A percentile compares a stretch with the other conserved stretches of the same genome.
Conservation (phyloP, 495 filamentous ascomycete species). For the Penicillium tannophilum region DNA sequence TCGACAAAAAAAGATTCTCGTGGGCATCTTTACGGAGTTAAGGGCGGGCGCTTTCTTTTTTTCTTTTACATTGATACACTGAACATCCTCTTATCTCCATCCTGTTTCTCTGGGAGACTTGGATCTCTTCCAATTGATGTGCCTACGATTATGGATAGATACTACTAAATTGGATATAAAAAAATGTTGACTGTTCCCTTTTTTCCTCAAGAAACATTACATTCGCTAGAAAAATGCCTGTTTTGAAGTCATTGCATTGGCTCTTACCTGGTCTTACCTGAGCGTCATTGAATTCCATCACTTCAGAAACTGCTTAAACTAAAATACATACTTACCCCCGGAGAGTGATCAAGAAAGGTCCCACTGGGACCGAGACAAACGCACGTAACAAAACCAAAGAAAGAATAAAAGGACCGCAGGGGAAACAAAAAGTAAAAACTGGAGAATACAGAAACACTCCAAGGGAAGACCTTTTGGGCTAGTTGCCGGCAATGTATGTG, state of each 20-base stretch:
- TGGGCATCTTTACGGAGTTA: conserved; percentile 44
- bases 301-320: conserved; percentile 33
- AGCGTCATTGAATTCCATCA: conserved; percentile 27
- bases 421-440: conserved; percentile 25
- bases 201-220: conserved; percentile 20
- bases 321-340: conserved; percentile 56
- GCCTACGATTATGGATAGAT: conserved; percentile 39
- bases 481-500: conserved; percentile 11
- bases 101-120: conserved; percentile 22
- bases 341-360: conserved; percentile 19
- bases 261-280: conserved; percentile 75
- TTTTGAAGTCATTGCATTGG: conserved; percentile 37
- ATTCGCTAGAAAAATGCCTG: conserved; percentile 36
- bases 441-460: conserved; percentile 26
- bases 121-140: conserved; percentile 35
- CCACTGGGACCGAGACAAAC: conserved; percentile 14
- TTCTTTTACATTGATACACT: conserved; percentile 21
- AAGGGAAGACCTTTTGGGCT: conserved; percentile 7
- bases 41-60: conserved; percentile 38
- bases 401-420: conserved; percentile 9
- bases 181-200: conserved; percentile 10
- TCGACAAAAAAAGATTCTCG: conserved; percentile 32
- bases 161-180: conserved; percentile 30
- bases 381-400: conserved; percentile 25
- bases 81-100: conserved; percentile 25